Evolutionary conservation across 2,329 filamentous ascomycete genomes (phyloP).

Genomic region (Chalaropsis ovoidea): DNA sequence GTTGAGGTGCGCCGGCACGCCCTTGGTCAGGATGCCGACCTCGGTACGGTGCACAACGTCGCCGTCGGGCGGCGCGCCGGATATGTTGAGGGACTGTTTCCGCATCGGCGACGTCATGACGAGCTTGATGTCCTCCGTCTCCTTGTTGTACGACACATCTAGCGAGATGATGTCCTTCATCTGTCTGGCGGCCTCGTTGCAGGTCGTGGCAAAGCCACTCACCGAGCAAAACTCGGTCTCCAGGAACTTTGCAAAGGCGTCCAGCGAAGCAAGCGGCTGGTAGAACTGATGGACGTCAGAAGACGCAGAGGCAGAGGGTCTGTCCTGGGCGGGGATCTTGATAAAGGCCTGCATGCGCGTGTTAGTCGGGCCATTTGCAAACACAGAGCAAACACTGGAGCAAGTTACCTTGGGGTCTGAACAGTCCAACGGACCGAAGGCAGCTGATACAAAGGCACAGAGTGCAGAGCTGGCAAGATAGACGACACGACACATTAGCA

Average conservation of each 20-base stretch:
- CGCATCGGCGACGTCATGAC: slow-evolving; percentile 53
- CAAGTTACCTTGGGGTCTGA: slow-evolving; percentile 27
- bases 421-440: slow-evolving; percentile 52
- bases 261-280: slow-evolving; percentile 49
- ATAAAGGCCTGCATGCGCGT: not conserved
- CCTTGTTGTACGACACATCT: slow-evolving; percentile 67
- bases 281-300: slow-evolving; percentile 60
- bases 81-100: slow-evolving; percentile 13
- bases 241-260: slow-evolving; percentile 45
- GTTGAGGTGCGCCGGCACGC: slow-evolving; percentile 49
- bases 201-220: slow-evolving; percentile 36
- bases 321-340: not conserved
- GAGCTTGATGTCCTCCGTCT: slow-evolving; percentile 54
- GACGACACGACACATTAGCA: not conserved
- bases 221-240: slow-evolving; percentile 43
- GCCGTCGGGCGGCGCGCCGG: not conserved
- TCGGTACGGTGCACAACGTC: slow-evolving; percentile 51
- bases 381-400: not conserved
- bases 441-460: slow-evolving; percentile 48
- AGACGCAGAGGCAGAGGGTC: slow-evolving; percentile 24
- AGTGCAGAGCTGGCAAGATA: slow-evolving; percentile 31
- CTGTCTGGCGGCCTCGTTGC: slow-evolving; percentile 39
- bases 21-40: slow-evolving; percentile 64
- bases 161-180: slow-evolving; percentile 50
- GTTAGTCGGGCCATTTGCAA: not conserved